Percentiles rank a stretch among this genome's conserved stretches.
Evolutionary conservation across 1,284 basidiomycete genomes (phyloP).

Genomic region (Mycosarcoma mackinlayi): DNA sequence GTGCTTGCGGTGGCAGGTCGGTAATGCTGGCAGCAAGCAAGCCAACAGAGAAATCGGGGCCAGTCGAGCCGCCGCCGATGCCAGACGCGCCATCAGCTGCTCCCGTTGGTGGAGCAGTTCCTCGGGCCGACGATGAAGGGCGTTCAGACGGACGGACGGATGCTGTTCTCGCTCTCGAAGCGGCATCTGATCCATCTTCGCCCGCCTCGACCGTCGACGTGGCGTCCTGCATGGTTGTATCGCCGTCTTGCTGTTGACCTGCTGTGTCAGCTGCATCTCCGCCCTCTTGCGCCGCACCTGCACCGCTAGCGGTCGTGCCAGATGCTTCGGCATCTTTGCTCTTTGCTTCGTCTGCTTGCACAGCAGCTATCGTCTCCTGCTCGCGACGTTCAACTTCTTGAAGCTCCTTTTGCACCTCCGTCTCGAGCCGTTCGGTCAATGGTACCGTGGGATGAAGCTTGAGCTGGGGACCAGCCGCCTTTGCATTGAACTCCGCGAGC

Average conservation of each 20-base stretch:
- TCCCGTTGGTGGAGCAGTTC: constrained; percentile 14
- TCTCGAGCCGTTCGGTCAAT: constrained; percentile 59
- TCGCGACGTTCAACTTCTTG: constrained; percentile 50
- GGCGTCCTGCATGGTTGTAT: constrained; percentile 44
- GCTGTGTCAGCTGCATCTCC: constrained; percentile 6
- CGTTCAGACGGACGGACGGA: constrained; percentile 37
- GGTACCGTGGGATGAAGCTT: constrained; percentile 64
- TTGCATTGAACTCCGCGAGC: constrained; percentile 63
- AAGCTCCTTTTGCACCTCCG: constrained; percentile 61
- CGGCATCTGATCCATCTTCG: constrained; percentile 12
- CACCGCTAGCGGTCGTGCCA: not conserved
- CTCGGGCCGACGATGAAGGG: constrained; percentile 14
- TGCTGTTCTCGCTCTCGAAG: constrained; percentile 20
- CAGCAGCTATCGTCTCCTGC: constrained; percentile 35
- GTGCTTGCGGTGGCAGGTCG: constrained; percentile 80
- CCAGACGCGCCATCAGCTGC: constrained; percentile 2
- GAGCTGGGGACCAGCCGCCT: constrained; percentile 62
- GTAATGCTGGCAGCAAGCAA: constrained; percentile 74
- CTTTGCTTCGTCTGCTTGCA: constrained; percentile 41
- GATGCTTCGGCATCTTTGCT: constrained; percentile 30
- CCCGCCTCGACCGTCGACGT: constrained; percentile 3
- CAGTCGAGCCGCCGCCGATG: constrained; percentile 3
- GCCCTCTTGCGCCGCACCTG: constrained; percentile 4
- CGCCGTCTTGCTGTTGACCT: constrained; percentile 29
- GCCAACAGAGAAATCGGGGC: constrained; percentile 43